Evolutionary conservation across 352 stramenopile genomes (phyloP), one percentile per base, ranked within the genome.

Genomic region (Pythium brachiatum): DNA sequence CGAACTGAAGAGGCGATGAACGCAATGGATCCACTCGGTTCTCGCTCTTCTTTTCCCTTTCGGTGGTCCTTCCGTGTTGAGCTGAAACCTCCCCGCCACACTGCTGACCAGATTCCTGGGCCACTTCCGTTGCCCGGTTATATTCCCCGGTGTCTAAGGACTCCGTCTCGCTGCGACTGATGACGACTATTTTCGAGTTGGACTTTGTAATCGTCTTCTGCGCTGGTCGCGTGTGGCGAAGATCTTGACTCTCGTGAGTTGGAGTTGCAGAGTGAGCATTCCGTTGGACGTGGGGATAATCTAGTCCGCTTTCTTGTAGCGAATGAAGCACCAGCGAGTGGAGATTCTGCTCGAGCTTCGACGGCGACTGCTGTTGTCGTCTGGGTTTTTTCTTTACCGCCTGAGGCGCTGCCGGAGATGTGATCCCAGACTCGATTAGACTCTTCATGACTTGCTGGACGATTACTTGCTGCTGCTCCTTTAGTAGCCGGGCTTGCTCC

Each of bases 401-500:
- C 13, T 50, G 46, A 36, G 11, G 57, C n/a, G 8, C 39, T 53
- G 46, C 11, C 9, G 11, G 16, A 7, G 9, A 18, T 1, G 41
- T 23, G 21, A 41, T n/a, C 20, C 74, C 74, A 25, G 68, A 75
- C 3, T 68, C 68, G 27, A 70, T 66, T n/a, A 92, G 72, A 32
- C 46, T 81, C 29, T 76, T 41, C 53, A 92, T 61, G 12, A 92
- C 80, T 62, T 87, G 75, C 48, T 81, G 77, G 9, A 92, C 74
- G 32, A 92, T 88, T 0, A 59, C 66, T 41, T 80, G 69, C 53
- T 79, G 70, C 54, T 92, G 78, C 29, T 85, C 70, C 29, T 78
- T 46, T 0, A 92, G 64, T 23, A 85, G 69, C n/a, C 46, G 57
- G 32, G 75, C 64, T 52, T 91, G 80, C 12, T 89, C 75, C 21